These are phyloP conservation scores for Cyclospora cayetanensis DNA, from an alignment of 169 alveolate genomes.

Conservation along the genomic window DNA sequence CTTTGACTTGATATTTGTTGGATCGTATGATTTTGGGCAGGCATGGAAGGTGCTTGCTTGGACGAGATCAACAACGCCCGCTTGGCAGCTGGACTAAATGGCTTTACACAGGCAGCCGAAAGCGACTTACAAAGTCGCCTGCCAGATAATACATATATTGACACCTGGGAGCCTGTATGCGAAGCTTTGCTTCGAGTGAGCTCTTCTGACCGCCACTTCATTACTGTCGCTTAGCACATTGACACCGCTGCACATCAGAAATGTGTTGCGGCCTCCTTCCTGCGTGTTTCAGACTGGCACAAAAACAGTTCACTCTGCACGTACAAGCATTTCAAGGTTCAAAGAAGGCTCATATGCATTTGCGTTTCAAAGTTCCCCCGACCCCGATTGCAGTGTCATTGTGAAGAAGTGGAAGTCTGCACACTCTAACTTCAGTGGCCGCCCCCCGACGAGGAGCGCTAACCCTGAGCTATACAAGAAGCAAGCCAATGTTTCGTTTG, in stretches of 20 bases:
- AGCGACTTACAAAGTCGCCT: neutral
- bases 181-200: neutral
- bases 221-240: too few species aligned
- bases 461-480: neutral
- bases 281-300: too few species aligned
- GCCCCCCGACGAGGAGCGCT: neutral
- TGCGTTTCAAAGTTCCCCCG: neutral
- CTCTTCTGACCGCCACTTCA: neutral
- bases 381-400: neutral
- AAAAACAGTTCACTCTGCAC: too few species aligned
- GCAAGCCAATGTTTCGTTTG: neutral
- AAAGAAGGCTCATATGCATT: neutral
- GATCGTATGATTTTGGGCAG: too few species aligned
- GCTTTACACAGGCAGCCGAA: neutral
- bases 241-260: too few species aligned
- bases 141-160: neutral
- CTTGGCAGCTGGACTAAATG: neutral
- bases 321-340: neutral
- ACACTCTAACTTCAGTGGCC: slow-evolving; percentile 17
- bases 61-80: neutral
- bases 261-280: too few species aligned
- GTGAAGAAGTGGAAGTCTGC: slow-evolving; percentile 32
- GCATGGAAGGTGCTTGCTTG: neutral
- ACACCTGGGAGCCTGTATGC: neutral
- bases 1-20: too few species aligned